Conservation (phyloP, 768 basidiomycete genomes). For the Mycena vitilis region DNA sequence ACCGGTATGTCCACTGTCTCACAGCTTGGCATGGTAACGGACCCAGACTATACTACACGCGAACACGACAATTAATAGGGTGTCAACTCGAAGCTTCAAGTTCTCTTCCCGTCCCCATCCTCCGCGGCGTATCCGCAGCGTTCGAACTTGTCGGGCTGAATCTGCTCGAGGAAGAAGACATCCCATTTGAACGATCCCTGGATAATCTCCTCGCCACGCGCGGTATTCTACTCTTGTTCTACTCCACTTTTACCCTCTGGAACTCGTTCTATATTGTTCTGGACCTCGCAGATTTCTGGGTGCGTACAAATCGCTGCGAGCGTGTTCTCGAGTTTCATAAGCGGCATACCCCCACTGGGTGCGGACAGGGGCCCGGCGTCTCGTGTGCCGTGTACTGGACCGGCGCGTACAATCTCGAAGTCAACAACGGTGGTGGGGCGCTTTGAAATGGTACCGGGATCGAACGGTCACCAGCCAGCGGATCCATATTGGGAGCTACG, state of each 20-base stretch:
- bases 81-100: too few relatives aligned
- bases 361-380: constrained; percentile 28
- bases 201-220: neutral
- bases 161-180: too few relatives aligned
- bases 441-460: too few relatives aligned
- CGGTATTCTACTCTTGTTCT: neutral
- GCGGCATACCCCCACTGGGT: constrained; percentile 31
- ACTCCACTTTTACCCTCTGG: neutral
- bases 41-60: too few relatives aligned
- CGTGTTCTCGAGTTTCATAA: constrained; percentile 29
- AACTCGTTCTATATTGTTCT: neutral
- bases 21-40: too few relatives aligned
- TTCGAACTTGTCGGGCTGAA: too few relatives aligned
- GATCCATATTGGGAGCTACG: too few relatives aligned
- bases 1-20: too few relatives aligned
- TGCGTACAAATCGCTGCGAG: neutral
- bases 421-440: neutral
- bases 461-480: too few relatives aligned
- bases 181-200: neutral
- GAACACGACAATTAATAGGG: too few relatives aligned
- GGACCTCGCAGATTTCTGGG: neutral
- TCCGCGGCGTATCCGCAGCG: too few relatives aligned
- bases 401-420: constrained; percentile 23
- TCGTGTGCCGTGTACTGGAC: constrained; percentile 30
- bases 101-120: too few relatives aligned